Conservation (phyloP, 2,329 filamentous ascomycete species). For the Neofusicoccum laricinum region DNA sequence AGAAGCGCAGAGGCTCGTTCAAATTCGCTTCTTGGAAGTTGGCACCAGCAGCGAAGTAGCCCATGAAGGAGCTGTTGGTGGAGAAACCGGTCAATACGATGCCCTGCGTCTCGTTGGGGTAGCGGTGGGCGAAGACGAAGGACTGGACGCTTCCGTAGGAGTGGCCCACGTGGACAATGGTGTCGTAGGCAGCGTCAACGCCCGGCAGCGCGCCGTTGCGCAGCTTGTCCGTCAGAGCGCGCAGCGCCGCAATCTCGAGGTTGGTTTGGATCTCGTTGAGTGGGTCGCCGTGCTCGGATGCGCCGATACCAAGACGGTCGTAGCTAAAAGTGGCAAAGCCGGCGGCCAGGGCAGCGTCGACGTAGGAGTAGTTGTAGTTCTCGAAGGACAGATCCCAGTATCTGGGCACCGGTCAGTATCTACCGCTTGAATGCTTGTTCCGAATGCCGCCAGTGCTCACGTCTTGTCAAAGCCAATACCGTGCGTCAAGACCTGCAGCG, state of each 20-base stretch:
- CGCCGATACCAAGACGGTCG: slow-evolving; percentile 61
- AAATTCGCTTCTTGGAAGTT: slow-evolving; percentile 48
- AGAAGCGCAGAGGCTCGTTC: slow-evolving; percentile 41
- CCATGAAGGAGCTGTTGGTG: slow-evolving; percentile 44
- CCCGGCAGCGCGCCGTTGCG: slow-evolving; percentile 46
- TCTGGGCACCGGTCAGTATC: slow-evolving; percentile 25
- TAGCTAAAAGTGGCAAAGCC: slow-evolving; percentile 60
- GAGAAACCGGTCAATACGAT: slow-evolving; percentile 62
- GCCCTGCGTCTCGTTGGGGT: slow-evolving; percentile 56
- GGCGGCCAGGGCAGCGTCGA: slow-evolving; percentile 52
- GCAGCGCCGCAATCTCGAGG: slow-evolving; percentile 59
- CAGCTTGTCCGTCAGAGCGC: slow-evolving; percentile 51
- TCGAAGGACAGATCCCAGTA: slow-evolving; percentile 63
- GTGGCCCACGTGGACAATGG: slow-evolving; percentile 61
- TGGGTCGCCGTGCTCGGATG: slow-evolving; percentile 58
- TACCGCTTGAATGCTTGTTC: not conserved
- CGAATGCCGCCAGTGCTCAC: slow-evolving; percentile 21
- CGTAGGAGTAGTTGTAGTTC: slow-evolving; percentile 62
- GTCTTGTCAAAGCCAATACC: slow-evolving; percentile 55
- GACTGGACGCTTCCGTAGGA: slow-evolving; percentile 61
- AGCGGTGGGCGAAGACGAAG: slow-evolving; percentile 52
- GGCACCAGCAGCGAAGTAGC: slow-evolving; percentile 44
- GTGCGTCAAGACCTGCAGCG: slow-evolving; percentile 50
- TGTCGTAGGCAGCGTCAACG: slow-evolving; percentile 37
- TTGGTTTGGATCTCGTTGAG: slow-evolving; percentile 58